Evolutionary conservation across 192 early-diverging fungal genomes (phyloP), one percentile per base, ranked within the genome.

Genomic region (Glomus cerebriforme): DNA sequence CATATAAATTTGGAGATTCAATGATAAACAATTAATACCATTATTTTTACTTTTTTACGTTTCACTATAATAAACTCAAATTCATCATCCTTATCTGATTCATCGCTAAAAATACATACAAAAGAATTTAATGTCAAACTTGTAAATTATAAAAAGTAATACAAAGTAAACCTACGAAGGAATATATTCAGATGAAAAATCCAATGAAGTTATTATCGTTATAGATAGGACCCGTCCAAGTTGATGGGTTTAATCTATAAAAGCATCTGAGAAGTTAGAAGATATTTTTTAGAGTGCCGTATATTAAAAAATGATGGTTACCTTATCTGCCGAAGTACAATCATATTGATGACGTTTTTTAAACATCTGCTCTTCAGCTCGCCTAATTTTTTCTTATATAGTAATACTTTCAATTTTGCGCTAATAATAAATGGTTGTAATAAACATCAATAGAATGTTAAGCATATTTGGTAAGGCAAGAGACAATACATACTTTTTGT

Each of bases 91-190:
- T 49, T 15, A 1, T 49, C 47, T 49, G 47, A 49, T 49, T 17
- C 47, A 0, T 17, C 47, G 0, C 34, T 76, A 64, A 43, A 7
- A 60, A 39, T 76, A 63, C 17, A 76, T 45, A 19, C 26, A 49
- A 60, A 76, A 60, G 74, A 76, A 76, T 60, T 76, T 76, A 76
- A 76, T 45, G 7, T 76, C 35, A 76, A 76, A 76, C 27, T 76
- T 64, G 32, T 60, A 76, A 63, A 63, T 76, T 43, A 63, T 76
- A 63, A 76, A 60, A 60, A 76, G 37, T 64, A 64, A 76, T 9
- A 76, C 9, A 37, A 43, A 37, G 24, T 63, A 76, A 64, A 37
- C 74, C n/a, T 64, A 76, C 59, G 59, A 37, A 27, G 37, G 74
- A 43, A 64, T 60, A 32, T 76, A 76, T 75, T 71, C 75, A 73